These are phyloP conservation scores for Scheffersomyces insectosa DNA, from an alignment of 1,139 yeast genomes.

Conservation along the genomic window DNA sequence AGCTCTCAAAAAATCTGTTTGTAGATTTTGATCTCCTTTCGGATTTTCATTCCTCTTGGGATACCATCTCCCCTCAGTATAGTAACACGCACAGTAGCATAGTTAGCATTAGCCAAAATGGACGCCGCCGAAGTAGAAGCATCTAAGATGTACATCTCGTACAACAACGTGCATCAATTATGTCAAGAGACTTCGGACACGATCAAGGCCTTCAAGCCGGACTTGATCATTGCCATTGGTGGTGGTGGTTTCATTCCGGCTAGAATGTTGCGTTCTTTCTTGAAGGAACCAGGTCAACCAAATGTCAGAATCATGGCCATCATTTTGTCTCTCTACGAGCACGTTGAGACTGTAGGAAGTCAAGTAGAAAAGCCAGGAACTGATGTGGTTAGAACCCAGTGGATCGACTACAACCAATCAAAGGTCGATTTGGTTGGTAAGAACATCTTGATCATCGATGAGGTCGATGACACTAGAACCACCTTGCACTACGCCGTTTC, in stretches of 20 bases:
- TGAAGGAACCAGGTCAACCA: slow-evolving; percentile 82
- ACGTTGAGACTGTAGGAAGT: slow-evolving; percentile 60
- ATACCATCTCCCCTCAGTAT: neutral
- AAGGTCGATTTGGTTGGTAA: slow-evolving; percentile 63
- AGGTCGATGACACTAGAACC: slow-evolving; percentile 94
- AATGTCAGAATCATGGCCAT: slow-evolving; percentile 94
- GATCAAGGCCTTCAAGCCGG: slow-evolving; percentile 69
- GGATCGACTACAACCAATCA: slow-evolving; percentile 84
- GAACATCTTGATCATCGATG: slow-evolving; percentile 82
- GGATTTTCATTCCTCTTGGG: neutral
- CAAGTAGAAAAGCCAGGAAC: slow-evolving; percentile 71
- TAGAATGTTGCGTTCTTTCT: slow-evolving; percentile 85
- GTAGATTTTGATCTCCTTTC: neutral
- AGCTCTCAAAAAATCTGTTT: too few relatives aligned
- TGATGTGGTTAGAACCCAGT: slow-evolving; percentile 89
- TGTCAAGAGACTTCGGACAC: slow-evolving; percentile 82
- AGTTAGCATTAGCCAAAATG: slow-evolving; percentile 18
- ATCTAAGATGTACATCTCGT: slow-evolving; percentile 76
- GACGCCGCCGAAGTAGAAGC: slow-evolving; percentile 36
- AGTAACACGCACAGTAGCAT: neutral
- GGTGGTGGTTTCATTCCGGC: slow-evolving; percentile 98
- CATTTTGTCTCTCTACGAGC: slow-evolving; percentile 87
- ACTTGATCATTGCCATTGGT: slow-evolving; percentile 84
- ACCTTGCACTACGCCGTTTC: slow-evolving; percentile 89
- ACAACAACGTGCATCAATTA: slow-evolving; percentile 89